Evolutionary conservation across 139 green algal genomes (phyloP).

Genomic region (Closterium sp.): DNA sequence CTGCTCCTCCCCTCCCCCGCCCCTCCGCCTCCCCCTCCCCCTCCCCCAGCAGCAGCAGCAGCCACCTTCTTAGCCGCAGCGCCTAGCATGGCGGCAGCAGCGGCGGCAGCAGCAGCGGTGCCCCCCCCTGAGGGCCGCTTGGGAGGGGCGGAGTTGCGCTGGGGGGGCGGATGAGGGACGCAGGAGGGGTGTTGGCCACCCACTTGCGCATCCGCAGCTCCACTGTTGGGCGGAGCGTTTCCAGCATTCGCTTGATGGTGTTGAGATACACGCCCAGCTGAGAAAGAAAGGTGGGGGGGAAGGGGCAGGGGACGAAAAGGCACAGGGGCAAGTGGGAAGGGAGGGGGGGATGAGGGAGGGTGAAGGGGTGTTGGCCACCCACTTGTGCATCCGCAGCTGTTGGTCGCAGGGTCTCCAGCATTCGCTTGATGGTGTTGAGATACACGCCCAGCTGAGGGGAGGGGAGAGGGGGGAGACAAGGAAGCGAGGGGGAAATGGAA

Average conservation of each 20-base stretch:
- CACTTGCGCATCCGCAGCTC: slow-evolving; percentile 37
- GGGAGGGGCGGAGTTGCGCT: not conserved
- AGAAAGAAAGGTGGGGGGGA: not conserved
- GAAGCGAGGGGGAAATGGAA: not conserved
- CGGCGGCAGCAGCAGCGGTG: not conserved
- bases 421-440: slow-evolving; percentile 46
- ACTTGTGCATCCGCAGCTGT: slow-evolving; percentile 15
- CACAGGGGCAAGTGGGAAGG: not conserved
- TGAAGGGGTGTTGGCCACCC: not conserved
- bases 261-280: slow-evolving; percentile 43
- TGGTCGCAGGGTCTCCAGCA: slow-evolving; percentile 36
- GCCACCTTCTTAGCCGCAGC: not conserved
- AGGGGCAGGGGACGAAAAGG: not conserved
- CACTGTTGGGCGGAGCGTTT: slow-evolving; percentile 30
- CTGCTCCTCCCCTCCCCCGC: not conserved
- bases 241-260: slow-evolving; percentile 47
- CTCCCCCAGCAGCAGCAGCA: not conserved
- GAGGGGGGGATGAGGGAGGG: too few relatives aligned
- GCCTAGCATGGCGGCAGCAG: not conserved
- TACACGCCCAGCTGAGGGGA: slow-evolving; percentile 28
- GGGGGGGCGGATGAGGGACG: not conserved
- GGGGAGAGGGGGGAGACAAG: too few relatives aligned
- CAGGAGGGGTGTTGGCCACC: slow-evolving; percentile 4
- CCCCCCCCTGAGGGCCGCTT: not conserved
- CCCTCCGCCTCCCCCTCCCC: not conserved